Base-by-base conservation (phyloP, 345 rosid species). In the Linum tenue region DNA sequence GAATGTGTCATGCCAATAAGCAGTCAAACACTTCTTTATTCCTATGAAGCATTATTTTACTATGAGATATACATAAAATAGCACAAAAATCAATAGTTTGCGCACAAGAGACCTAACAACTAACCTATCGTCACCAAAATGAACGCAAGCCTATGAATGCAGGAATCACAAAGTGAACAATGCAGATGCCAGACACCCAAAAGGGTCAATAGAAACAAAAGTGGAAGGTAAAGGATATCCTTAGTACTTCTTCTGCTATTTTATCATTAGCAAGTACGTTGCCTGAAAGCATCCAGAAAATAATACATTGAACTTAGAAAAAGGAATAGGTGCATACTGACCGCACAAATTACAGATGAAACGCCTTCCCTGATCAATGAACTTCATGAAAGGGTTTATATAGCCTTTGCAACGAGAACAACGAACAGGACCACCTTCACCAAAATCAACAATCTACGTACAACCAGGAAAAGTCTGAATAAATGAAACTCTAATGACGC, bases 401-500 rank as follows among this genome's bases (percentile, higher is more conserved):
- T 92, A 92, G 35, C 90, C 98, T 79, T 92, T 92, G 82, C 97
- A 92, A 66, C 89, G 88, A 71, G 95, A 84, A 83, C 97, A 92
- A 70, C 97, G 84, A 31, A 92, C 87, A 51, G 95, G 98, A 64
- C 97, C 97, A 69, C 79, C 68, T 73, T 92, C 97, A 58, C 98
- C 98, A 67, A 92, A 92, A 78, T 92, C 98, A 68, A 89, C 97
- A 69, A 86, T 81, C 97, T 92, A 67, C 63, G 31, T 22, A 22
- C 31, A 22, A 22, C 31, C 63, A 70, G 41, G 68, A 64, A 40
- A 74, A 67, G 76, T 59, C 35, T 63, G 51, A 51, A 55, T 22
- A 8, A 62, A 60, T 41, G 63, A 59, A n/a, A 14, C 70, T 8
- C 22, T 16, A n/a, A 39, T 39, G 5, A 14, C 2, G 35, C 4